Conservation (phyloP, 129 eudicot genomes). For the Artemisia argyi region DNA sequence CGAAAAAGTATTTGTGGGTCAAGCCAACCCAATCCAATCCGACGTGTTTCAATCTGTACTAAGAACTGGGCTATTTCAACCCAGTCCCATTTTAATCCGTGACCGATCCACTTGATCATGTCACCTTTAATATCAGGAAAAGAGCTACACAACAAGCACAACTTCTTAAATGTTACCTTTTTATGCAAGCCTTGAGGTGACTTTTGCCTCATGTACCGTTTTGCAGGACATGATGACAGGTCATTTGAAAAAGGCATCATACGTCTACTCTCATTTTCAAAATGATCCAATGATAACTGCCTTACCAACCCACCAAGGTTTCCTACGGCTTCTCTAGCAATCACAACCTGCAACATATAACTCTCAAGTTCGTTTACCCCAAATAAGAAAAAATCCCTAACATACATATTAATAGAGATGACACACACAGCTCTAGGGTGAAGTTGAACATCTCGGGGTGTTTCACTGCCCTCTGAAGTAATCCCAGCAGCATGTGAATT, state of each 20-base stretch:
- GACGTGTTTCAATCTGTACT: too few species aligned
- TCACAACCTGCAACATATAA: slow-evolving; percentile 66
- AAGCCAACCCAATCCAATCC: too few species aligned
- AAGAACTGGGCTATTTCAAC: too few species aligned
- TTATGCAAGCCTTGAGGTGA: slow-evolving; percentile 98
- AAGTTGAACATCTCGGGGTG: slow-evolving; percentile 71
- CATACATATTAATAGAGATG: neutral
- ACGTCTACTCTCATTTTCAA: slow-evolving; percentile 92
- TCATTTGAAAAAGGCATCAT: slow-evolving; percentile 78
- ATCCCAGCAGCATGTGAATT: slow-evolving; percentile 56
- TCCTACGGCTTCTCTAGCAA: slow-evolving; percentile 91
- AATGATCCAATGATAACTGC: slow-evolving; percentile 90
- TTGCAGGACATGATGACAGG: slow-evolving; percentile 56
- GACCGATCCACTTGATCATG: neutral
- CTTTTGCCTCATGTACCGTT: slow-evolving; percentile 68
- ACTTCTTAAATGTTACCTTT: slow-evolving; percentile 48
- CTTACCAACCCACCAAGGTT: slow-evolving; percentile 94
- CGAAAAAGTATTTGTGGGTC: too few species aligned
- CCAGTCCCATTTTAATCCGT: neutral
- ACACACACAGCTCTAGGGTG: slow-evolving; percentile 93
- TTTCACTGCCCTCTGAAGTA: slow-evolving; percentile 62
- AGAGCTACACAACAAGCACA: neutral
- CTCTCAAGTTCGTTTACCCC: neutral
- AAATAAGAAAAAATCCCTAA: slow-evolving; percentile 5
- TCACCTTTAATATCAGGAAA: neutral